Percentiles rank a stretch among this genome's conserved stretches.
phyloP scores from a whole-genome alignment of 2,329 filamentous ascomycete genomes.

The Sporothrix inflata region DNA sequence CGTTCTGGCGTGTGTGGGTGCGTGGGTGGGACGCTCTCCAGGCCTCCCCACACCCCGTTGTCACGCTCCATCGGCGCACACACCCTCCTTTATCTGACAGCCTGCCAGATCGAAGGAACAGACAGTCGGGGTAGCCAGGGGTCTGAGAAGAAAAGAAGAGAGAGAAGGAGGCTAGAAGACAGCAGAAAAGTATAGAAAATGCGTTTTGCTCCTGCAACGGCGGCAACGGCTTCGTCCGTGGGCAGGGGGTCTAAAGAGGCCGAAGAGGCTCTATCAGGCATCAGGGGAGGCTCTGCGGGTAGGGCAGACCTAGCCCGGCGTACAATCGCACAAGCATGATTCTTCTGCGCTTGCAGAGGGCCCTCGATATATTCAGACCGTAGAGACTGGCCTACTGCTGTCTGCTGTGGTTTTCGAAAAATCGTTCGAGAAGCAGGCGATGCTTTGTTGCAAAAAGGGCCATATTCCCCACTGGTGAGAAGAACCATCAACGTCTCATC shows the following conservation, averaged over 20 bases:
- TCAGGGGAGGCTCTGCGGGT: background rate
- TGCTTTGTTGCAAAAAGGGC: background rate
- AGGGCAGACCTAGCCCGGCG: background rate
- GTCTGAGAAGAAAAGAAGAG: background rate
- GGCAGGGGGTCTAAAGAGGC: background rate
- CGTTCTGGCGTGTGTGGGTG: background rate
- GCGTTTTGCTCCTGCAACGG: background rate
- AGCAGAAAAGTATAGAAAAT: background rate
- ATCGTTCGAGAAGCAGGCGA: constrained; percentile 6
- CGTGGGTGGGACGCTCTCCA: constrained; percentile 2
- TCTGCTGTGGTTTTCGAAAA: background rate
- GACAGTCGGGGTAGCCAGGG: constrained; percentile 13
- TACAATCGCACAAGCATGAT: background rate
- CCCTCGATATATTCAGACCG: too few species aligned
- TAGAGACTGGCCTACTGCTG: background rate
- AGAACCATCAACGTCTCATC: background rate
- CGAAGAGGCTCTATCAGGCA: background rate
- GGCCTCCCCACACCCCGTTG: background rate
- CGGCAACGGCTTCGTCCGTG: constrained; percentile 14
- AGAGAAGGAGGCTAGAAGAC: background rate
- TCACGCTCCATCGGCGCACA: constrained; percentile 2
- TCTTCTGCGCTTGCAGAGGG: background rate
- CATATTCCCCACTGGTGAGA: background rate
- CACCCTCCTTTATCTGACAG: constrained; percentile 17
- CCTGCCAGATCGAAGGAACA: constrained; percentile 13